Evolutionary conservation across 2,329 filamentous ascomycete genomes (phyloP).

Genomic region (Paramyrothecium sp.): DNA sequence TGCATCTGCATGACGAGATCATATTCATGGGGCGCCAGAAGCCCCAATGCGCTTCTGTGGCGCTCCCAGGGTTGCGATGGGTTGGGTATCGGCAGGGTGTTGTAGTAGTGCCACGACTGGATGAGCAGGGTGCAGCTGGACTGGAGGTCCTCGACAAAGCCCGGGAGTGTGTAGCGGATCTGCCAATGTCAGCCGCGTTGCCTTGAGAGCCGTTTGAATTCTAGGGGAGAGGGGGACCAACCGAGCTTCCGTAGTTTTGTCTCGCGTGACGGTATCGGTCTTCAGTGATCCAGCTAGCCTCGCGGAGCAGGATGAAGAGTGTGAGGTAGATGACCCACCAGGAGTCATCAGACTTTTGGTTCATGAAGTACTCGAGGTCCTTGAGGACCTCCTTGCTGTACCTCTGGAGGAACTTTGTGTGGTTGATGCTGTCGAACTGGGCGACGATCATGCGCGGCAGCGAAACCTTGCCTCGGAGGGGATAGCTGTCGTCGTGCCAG

Average conservation of each 20-base stretch:
- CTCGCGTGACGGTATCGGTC: constrained; percentile 42
- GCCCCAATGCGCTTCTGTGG: constrained; percentile 22
- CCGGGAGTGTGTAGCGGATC: constrained; percentile 35
- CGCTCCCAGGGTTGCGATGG: constrained; percentile 22
- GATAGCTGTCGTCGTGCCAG: constrained; percentile 31
- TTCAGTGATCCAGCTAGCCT: constrained; percentile 35
- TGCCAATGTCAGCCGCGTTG: constrained; percentile 11
- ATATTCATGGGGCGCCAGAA: constrained; percentile 28
- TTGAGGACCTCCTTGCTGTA: constrained; percentile 30
- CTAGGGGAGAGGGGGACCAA: neutral
- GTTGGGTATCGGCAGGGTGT: constrained; percentile 26
- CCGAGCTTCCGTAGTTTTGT: constrained; percentile 29
- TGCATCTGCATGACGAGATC: constrained; percentile 29
- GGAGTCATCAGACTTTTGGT: constrained; percentile 25
- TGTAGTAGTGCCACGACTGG: constrained; percentile 51
- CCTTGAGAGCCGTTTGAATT: neutral
- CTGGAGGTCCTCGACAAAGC: constrained; percentile 43
- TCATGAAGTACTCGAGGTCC: constrained; percentile 32
- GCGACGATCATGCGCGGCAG: constrained; percentile 44
- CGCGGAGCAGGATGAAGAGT: constrained; percentile 40
- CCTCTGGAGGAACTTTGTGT: constrained; percentile 30
- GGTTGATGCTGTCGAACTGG: constrained; percentile 43
- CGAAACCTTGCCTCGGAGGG: constrained; percentile 34
- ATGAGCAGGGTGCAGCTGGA: constrained; percentile 45
- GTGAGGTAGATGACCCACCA: constrained; percentile 35